Evolutionary conservation across 202 grass and related monocot genomes (phyloP), one percentile per base, ranked within the genome.

Genomic region (Panicum virgatum): DNA sequence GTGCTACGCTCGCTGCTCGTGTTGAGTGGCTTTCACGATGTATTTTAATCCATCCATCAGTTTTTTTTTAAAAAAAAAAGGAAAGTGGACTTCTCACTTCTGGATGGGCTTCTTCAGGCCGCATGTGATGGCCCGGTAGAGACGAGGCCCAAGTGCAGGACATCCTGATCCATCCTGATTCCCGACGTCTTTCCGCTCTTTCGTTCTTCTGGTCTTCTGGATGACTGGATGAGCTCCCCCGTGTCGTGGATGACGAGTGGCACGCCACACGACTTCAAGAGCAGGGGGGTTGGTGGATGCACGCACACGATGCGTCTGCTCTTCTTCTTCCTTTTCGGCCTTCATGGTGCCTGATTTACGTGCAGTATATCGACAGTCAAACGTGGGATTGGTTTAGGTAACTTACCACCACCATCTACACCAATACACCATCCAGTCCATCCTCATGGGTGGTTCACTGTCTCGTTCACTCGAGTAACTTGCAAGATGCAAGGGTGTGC

Each of bases 321-420:
- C 47, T 27, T 83, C 58, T 66, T 76, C 62, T 58, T 83, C 61
- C 80, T 65, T 83, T 75, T 46, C 61, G 72, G 82, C 62, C 72
- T 76, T 76, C 60, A 68, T 23, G 50, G 19, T 26, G 62, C 82
- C 38, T 5, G 18, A 76, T 20, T 84, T 76, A 5, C 62, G 40
- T 83, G 18, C 25, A 4, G 10, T 47, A 22, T 2, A 2, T 6
- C 19, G 6, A 19, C 67, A 11, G 14, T 52, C 8, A 46, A 46
- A 46, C 11, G 12, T 43, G 26, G 7, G 1, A 63, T 11, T 76
- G 20, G 26, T 25, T 58, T 83, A 57, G 81, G 72, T 46, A 67
- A 37, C 25, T 46, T 37, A 37, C 5, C 71, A 83, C 81, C 40
- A 56, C 1, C 10, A 9, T 22, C n/a, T n/a, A n/a, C n/a, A n/a